These are phyloP conservation scores for Fusarium brevicatenulatum DNA, from an alignment of 2,329 filamentous ascomycete genomes.

Conservation along the genomic window DNA sequence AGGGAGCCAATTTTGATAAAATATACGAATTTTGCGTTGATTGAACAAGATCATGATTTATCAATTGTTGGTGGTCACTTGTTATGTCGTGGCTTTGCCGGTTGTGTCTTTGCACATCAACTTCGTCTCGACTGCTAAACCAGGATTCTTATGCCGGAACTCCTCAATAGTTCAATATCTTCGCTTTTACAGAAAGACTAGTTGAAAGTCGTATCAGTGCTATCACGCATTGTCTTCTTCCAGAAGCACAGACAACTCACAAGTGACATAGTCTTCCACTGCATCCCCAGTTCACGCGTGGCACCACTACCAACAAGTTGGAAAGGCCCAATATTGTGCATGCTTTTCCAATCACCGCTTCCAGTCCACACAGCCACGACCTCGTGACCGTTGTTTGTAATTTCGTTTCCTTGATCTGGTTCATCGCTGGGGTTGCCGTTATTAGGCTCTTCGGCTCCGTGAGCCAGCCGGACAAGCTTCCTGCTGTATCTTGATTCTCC, in stretches of 20 bases:
- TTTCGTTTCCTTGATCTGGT: constrained; percentile 3
- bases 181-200: background rate
- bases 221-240: constrained; percentile 5
- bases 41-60: background rate
- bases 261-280: constrained; percentile 32
- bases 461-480: constrained; percentile 28
- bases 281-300: constrained; percentile 21
- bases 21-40: background rate
- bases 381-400: constrained; percentile 33
- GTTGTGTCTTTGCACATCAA: background rate
- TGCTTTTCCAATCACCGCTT: constrained; percentile 10
- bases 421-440: background rate
- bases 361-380: constrained; percentile 30
- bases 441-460: background rate
- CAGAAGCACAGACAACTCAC: constrained; percentile 33
- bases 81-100: background rate
- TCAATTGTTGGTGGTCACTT: background rate
- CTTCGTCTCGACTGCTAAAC: too few relatives aligned
- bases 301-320: constrained; percentile 30
- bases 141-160: too few relatives aligned
- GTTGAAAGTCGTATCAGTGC: background rate
- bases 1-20: background rate
- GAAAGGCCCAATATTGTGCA: constrained; percentile 28
- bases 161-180: background rate
- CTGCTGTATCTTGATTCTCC: constrained; percentile 22